These are phyloP conservation scores for Salvia miltiorrhiza DNA, from an alignment of 257 asterid species.

Conservation along the genomic window DNA sequence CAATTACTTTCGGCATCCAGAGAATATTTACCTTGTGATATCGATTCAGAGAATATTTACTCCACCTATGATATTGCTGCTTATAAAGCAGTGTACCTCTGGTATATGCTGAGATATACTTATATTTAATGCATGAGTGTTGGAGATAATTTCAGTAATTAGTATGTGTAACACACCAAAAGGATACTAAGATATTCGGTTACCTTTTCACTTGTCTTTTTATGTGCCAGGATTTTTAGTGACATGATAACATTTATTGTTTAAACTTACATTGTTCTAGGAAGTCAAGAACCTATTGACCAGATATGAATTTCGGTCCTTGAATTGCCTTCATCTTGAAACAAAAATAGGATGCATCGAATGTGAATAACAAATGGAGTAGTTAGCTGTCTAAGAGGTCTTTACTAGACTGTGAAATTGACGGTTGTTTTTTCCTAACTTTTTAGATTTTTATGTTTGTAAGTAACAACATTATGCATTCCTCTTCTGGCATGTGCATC, in stretches of 20 bases:
- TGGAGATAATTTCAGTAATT: slow-evolving; percentile 1
- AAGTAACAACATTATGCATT: neutral
- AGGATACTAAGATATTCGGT: neutral
- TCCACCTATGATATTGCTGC: neutral
- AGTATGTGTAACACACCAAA: neutral
- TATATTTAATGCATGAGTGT: neutral
- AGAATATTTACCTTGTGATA: neutral
- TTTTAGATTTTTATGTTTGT: neutral
- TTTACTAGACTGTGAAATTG: neutral
- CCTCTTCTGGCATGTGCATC: neutral
- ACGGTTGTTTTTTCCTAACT: neutral
- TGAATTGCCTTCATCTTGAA: neutral
- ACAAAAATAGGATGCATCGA: neutral
- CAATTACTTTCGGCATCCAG: neutral
- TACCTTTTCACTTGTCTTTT: neutral
- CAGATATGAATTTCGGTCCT: neutral
- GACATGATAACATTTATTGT: slow-evolving; percentile 10
- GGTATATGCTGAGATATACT: neutral
- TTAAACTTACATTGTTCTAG: slow-evolving; percentile 6
- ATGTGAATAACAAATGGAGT: neutral
- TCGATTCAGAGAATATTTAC: too few relatives aligned
- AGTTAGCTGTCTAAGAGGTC: neutral
- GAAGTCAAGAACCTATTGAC: slow-evolving; percentile 1
- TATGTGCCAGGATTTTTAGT: neutral
- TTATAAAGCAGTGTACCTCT: neutral